Percentiles rank a stretch among this genome's conserved stretches.
Evolutionary conservation across 148 eudicot species (phyloP).

Genomic region (Salicornia ramosissima): DNA sequence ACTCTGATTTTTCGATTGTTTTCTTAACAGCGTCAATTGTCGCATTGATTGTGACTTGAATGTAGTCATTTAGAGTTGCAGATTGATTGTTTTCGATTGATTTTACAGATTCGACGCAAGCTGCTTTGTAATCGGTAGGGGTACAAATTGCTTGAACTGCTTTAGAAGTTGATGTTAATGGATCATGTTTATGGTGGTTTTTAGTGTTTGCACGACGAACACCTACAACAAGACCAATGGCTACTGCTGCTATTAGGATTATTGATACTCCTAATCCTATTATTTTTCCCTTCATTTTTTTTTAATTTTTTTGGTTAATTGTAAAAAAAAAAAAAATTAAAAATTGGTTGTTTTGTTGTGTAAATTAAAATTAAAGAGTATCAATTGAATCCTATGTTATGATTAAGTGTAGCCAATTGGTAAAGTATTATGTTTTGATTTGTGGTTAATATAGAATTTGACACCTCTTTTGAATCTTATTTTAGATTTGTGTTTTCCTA

Average conservation of each 20-base stretch:
- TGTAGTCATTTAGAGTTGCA: slow-evolving; percentile 44
- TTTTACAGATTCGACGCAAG: slow-evolving; percentile 38
- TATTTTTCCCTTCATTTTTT: slow-evolving; percentile 36
- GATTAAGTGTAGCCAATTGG: slow-evolving; percentile 1
- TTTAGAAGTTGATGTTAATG: slow-evolving; percentile 32
- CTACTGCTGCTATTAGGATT: slow-evolving; percentile 37
- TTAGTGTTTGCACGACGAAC: slow-evolving; percentile 16
- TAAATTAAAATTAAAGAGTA: background rate
- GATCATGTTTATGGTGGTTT: background rate
- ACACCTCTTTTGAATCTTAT: slow-evolving; percentile 3
- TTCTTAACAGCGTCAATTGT: slow-evolving; percentile 32
- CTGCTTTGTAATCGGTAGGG: slow-evolving; percentile 41
- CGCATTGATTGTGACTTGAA: slow-evolving; percentile 29
- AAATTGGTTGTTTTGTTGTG: too few relatives aligned
- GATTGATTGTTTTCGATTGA: slow-evolving; percentile 30
- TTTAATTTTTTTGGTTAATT: background rate
- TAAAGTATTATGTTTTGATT: background rate
- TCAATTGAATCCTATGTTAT: background rate
- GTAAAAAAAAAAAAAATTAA: too few relatives aligned
- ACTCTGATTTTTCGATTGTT: slow-evolving; percentile 16
- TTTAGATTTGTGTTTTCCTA: slow-evolving; percentile 9
- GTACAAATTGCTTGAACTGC: slow-evolving; percentile 41
- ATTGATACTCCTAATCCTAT: slow-evolving; percentile 33
- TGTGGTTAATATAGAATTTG: background rate
- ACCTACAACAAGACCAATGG: slow-evolving; percentile 32